Base-by-base conservation (phyloP, 73 alveolate genomes). In the Uronychia binucleata region DNA sequence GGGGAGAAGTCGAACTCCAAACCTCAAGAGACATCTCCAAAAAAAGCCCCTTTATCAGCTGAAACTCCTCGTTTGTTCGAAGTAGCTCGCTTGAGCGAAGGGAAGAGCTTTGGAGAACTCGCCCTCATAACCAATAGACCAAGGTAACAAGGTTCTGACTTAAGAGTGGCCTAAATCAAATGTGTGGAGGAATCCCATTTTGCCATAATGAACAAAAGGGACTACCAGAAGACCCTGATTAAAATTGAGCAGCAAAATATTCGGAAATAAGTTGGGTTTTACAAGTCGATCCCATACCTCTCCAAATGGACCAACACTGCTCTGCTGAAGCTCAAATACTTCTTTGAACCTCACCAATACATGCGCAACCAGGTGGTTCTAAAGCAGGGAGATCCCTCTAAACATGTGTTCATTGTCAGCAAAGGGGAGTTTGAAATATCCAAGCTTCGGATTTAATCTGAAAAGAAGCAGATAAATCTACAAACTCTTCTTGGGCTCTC, bases 71-170 rank as follows among this genome's bases (percentile, higher is more conserved):
- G n/a, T 46, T 46, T 46, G n/a, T 11, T 46, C 19, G n/a, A 46
- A 46, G 67, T 46, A 46, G 67, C 19, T 46, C 5, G n/a, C 5
- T 19, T 91, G 25, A 87, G 81, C 14, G 74, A 92, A 26, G 96
- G 96, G 1, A 87, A 87, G 58, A 78, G 94, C 0, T 93, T 93
- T 80, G 97, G 97, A 34, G 97, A 93, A 57, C 82, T 90, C 28
- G 97, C 97, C 28, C 74, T 93, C 0, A 74, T 89, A 0, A 87
- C 78, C 31, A 87, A 90, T 35, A 91, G 91, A 57, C 96, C 94
- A 0, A 83, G 90, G 67, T 46, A 46, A 46, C 67, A 11, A 5
- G 19, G 5, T 46, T 46, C 19, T 28, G 19, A 46, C 67, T 46
- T 11, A 46, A 81, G 96, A 75, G 94, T 92, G n/a, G 96, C 96